A percentile compares a stretch with the other conserved stretches of the same genome.
phyloP scores from a whole-genome alignment of 257 asterid genomes.

The Marsdenia floribunda region DNA sequence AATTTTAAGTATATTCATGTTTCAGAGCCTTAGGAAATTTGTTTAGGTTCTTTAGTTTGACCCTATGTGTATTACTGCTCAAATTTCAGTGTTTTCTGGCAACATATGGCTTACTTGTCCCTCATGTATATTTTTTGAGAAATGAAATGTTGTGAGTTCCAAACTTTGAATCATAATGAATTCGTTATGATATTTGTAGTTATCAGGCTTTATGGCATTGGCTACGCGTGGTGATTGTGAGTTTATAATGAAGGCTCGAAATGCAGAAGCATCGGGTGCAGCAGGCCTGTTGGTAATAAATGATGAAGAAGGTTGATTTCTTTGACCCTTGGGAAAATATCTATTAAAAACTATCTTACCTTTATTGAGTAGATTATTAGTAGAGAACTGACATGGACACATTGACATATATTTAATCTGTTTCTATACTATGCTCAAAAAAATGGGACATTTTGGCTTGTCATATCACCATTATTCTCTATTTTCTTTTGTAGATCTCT shows the following conservation, averaged over 20 bases:
- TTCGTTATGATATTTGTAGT: slow-evolving; percentile 41
- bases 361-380: neutral
- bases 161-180: neutral
- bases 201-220: slow-evolving; percentile 63
- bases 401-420: neutral
- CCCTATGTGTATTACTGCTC: neutral
- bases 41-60: neutral
- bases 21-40: neutral
- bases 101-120: neutral
- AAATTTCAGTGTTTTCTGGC: neutral
- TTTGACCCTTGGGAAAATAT: slow-evolving; percentile 24
- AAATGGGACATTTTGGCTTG: slow-evolving; percentile 3
- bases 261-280: slow-evolving; percentile 85
- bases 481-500: slow-evolving; percentile 21
- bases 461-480: slow-evolving; percentile 22
- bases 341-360: neutral
- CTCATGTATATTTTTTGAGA: neutral
- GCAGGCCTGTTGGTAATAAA: slow-evolving; percentile 71
- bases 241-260: slow-evolving; percentile 68
- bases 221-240: slow-evolving; percentile 84
- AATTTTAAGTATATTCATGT: neutral
- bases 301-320: slow-evolving; percentile 61
- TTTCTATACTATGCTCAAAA: neutral
- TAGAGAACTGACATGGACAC: neutral
- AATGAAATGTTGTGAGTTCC: neutral